Evolutionary conservation across 2,329 filamentous ascomycete species (phyloP).

Genomic region (Sporothrix schenckii): DNA sequence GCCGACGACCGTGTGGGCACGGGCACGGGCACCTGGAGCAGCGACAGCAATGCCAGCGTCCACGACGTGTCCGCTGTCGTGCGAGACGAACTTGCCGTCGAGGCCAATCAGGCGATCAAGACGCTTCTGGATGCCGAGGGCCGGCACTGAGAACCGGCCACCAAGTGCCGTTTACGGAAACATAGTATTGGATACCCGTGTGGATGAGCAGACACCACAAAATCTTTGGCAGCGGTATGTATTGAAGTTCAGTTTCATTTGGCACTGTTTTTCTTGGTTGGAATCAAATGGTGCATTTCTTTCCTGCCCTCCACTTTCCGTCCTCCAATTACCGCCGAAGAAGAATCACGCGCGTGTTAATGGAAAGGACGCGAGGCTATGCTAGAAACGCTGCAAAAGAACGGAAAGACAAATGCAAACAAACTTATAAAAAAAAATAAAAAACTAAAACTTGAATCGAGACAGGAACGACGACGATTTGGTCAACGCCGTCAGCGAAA

Average conservation of each 20-base stretch:
- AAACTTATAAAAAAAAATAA: not conserved
- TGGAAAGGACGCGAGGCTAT: slow-evolving; percentile 9
- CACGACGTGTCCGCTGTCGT: slow-evolving; percentile 46
- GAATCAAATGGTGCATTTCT: not conserved
- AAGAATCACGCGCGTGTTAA: not conserved
- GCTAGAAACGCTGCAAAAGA: slow-evolving; percentile 12
- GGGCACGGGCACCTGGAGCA: too few relatives aligned
- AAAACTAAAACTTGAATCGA: slow-evolving; percentile 48
- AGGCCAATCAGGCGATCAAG: slow-evolving; percentile 57
- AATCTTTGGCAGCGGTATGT: not conserved
- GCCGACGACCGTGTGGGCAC: slow-evolving; percentile 37
- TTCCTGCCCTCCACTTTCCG: not conserved
- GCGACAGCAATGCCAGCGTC: not conserved
- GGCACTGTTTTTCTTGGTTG: not conserved
- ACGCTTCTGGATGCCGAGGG: slow-evolving; percentile 53
- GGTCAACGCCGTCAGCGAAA: slow-evolving; percentile 32
- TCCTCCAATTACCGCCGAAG: not conserved
- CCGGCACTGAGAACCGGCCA: slow-evolving; percentile 2
- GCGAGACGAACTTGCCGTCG: slow-evolving; percentile 50
- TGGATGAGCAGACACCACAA: not conserved
- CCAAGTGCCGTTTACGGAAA: not conserved
- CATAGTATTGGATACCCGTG: not conserved
- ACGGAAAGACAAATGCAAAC: not conserved
- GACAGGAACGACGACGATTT: slow-evolving; percentile 48
- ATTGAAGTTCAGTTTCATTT: not conserved